A percentile compares a stretch with the other conserved stretches of the same genome.
phyloP scores from a whole-genome alignment of 2,329 filamentous ascomycete species.

The Chrysosporium keratinophilum region DNA sequence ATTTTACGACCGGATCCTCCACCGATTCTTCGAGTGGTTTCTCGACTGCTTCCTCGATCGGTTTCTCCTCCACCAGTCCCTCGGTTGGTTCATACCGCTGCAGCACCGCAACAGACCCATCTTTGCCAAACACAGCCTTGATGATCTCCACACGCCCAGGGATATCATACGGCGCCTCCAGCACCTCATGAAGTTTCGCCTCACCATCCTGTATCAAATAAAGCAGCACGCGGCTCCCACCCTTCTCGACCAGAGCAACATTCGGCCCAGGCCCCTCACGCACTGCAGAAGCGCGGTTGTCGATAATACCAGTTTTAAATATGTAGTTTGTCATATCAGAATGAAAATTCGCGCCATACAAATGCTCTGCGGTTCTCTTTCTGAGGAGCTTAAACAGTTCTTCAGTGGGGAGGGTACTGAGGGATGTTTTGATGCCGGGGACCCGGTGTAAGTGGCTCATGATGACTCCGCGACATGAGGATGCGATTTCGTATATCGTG shows the following conservation, averaged over 20 bases:
- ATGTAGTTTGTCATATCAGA: slow-evolving; percentile 24
- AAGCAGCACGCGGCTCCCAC: slow-evolving; percentile 23
- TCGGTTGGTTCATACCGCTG: slow-evolving; percentile 24
- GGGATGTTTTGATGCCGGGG: slow-evolving; percentile 24
- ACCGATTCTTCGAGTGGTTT: too few relatives aligned
- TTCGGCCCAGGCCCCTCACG: slow-evolving; percentile 12
- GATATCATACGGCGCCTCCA: slow-evolving; percentile 20
- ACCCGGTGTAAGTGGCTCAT: slow-evolving; percentile 29
- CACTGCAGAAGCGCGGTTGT: slow-evolving; percentile 27
- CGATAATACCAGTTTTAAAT: slow-evolving; percentile 22
- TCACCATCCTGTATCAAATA: slow-evolving; percentile 19
- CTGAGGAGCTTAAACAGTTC: slow-evolving; percentile 28
- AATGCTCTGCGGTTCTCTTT: slow-evolving; percentile 23
- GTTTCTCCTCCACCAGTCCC: neutral
- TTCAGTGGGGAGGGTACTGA: slow-evolving; percentile 17
- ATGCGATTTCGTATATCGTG: slow-evolving; percentile 29
- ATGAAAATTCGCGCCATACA: slow-evolving; percentile 30
- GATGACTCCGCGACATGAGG: slow-evolving; percentile 27
- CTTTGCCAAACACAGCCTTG: slow-evolving; percentile 21
- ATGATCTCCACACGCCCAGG: slow-evolving; percentile 26
- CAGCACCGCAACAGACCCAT: slow-evolving; percentile 25
- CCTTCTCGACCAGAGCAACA: slow-evolving; percentile 25
- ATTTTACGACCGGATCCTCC: too few relatives aligned
- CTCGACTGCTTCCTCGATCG: slow-evolving; percentile 17
- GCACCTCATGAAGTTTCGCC: slow-evolving; percentile 14